Evolutionary conservation across 192 early-diverging fungal species (phyloP).

Genomic region (Linnemannia exigua): DNA sequence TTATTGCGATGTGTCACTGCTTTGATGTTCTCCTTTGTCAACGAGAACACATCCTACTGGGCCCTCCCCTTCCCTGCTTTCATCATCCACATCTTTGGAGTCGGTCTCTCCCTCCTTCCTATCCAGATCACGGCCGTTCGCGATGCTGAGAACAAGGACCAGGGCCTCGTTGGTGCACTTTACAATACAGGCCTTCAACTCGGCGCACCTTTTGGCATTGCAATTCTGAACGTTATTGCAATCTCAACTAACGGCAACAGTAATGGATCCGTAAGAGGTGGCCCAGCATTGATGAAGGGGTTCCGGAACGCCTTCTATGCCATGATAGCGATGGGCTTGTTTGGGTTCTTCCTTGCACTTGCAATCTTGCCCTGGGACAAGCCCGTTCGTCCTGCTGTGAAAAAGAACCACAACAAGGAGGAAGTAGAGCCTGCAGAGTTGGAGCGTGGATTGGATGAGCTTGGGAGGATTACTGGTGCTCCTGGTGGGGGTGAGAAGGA

Average conservation of each 20-base stretch:
- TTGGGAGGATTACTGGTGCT: neutral
- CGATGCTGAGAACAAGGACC: slow-evolving; percentile 48
- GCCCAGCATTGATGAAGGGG: slow-evolving; percentile 40
- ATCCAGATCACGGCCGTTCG: slow-evolving; percentile 49
- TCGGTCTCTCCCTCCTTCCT: slow-evolving; percentile 32
- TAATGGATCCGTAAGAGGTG: slow-evolving; percentile 2
- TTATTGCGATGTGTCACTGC: slow-evolving; percentile 25
- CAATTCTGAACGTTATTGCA: slow-evolving; percentile 48
- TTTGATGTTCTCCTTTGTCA: slow-evolving; percentile 43
- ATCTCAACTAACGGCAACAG: slow-evolving; percentile 41
- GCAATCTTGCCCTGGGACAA: slow-evolving; percentile 27
- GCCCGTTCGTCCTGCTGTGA: slow-evolving; percentile 6
- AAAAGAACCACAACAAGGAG: neutral
- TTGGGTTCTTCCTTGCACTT: slow-evolving; percentile 21
- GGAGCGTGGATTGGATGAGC: neutral
- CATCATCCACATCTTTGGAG: slow-evolving; percentile 39
- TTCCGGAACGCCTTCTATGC: slow-evolving; percentile 48
- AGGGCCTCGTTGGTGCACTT: slow-evolving; percentile 48
- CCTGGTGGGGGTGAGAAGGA: neutral
- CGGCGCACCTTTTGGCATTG: slow-evolving; percentile 52
- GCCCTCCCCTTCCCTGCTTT: slow-evolving; percentile 48
- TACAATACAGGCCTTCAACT: slow-evolving; percentile 57
- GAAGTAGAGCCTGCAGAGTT: neutral
- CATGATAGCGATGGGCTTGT: slow-evolving; percentile 28
- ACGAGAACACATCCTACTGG: slow-evolving; percentile 33